These are phyloP conservation scores for Eucalyptus viminalis DNA, from an alignment of 345 rosid species.

Conservation along the genomic window DNA sequence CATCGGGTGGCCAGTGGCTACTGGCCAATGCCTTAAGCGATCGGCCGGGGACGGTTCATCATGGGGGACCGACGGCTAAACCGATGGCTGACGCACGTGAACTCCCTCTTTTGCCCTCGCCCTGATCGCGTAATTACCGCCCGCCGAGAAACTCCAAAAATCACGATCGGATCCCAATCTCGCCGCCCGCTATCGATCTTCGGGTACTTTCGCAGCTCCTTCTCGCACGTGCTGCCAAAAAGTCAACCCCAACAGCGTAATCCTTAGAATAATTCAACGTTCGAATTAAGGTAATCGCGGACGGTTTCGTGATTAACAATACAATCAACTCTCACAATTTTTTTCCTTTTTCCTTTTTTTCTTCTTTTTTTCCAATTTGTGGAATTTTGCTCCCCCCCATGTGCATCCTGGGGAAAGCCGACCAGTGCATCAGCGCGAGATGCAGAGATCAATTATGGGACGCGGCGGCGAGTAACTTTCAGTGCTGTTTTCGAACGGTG, in stretches of 20 bases:
- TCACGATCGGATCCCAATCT: neutral
- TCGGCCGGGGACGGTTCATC: neutral
- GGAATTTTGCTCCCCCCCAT: neutral
- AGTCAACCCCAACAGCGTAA: neutral
- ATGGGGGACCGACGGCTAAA: neutral
- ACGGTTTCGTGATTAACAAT: neutral
- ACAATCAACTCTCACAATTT: neutral
- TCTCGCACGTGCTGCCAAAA: neutral
- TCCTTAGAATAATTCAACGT: neutral
- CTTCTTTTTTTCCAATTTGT: accelerated
- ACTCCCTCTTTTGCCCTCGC: neutral
- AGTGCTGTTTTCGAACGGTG: neutral
- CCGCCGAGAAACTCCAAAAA: neutral
- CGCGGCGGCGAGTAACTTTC: neutral
- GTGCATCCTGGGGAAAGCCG: neutral
- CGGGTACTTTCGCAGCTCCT: neutral
- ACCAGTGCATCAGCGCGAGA: neutral
- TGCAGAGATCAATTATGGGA: neutral
- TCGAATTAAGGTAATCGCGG: neutral
- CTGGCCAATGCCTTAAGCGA: neutral
- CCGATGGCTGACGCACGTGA: neutral
- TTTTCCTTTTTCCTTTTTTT: accelerated
- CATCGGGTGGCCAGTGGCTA: neutral
- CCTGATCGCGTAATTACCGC: neutral
- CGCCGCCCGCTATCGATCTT: neutral